Evolutionary conservation across 805 yeast genomes (phyloP).

Genomic region (Danielia oregonensis): DNA sequence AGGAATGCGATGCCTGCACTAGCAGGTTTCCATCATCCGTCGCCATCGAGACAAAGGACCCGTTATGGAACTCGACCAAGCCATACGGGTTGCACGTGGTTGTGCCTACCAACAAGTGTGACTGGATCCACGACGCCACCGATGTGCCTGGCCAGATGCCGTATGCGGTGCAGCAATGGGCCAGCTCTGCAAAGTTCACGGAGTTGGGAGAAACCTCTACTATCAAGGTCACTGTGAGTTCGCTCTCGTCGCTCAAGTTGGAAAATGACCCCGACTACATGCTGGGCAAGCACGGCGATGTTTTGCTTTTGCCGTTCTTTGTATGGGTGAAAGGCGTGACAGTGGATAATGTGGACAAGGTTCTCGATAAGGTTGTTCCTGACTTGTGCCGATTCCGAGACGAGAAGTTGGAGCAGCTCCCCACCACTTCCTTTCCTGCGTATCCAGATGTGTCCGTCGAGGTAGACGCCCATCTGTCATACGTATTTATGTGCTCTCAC

Average conservation of each 20-base stretch:
- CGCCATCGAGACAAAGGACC: slow-evolving; percentile 37
- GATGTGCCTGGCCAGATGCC: slow-evolving; percentile 44
- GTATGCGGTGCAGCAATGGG: slow-evolving; percentile 39
- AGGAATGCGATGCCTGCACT: slow-evolving; percentile 54
- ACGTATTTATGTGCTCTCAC: slow-evolving; percentile 83
- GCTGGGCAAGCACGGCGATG: slow-evolving; percentile 48
- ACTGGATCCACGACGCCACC: slow-evolving; percentile 80
- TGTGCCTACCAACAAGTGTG: slow-evolving; percentile 78
- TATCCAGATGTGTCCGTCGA: slow-evolving; percentile 32
- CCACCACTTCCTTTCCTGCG: slow-evolving; percentile 5
- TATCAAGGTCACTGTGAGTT: slow-evolving; percentile 53
- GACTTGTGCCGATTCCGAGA: slow-evolving; percentile 27
- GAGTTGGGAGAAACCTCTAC: slow-evolving; percentile 19
- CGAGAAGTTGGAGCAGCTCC: slow-evolving; percentile 6
- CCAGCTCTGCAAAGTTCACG: slow-evolving; percentile 13
- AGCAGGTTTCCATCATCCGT: slow-evolving; percentile 50
- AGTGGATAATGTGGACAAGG: slow-evolving; percentile 37
- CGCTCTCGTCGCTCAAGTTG: slow-evolving; percentile 45
- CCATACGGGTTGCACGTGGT: slow-evolving; percentile 70
- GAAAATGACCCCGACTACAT: slow-evolving; percentile 40
- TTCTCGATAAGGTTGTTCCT: slow-evolving; percentile 44
- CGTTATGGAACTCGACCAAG: slow-evolving; percentile 67
- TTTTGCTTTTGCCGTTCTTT: slow-evolving; percentile 70
- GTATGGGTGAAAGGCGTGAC: slow-evolving; percentile 59
- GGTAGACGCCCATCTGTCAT: slow-evolving; percentile 32